phyloP scores from a whole-genome alignment of 306 rosid species.

The Citrullus mucosospermus region DNA sequence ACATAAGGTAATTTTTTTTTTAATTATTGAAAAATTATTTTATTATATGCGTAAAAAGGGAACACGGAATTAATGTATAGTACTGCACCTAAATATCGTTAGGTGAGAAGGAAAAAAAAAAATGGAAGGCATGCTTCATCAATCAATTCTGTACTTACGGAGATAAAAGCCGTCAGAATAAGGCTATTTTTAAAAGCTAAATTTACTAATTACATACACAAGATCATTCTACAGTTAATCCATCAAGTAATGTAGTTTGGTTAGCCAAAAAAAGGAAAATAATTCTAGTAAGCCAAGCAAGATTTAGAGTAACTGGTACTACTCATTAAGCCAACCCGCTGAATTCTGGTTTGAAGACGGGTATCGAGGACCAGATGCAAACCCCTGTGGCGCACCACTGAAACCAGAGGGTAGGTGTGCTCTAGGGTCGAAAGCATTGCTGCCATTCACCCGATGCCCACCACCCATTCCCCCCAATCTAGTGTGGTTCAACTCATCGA shows the following conservation, averaged over 20 bases:
- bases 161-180: not conserved
- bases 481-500: slow-evolving; percentile 40
- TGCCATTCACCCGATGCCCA: slow-evolving; percentile 16
- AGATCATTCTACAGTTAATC: not conserved
- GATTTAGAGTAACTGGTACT: not conserved
- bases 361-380: slow-evolving; percentile 26
- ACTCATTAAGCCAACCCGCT: slow-evolving; percentile 42
- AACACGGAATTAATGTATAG: too few species aligned
- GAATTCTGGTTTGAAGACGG: slow-evolving; percentile 27
- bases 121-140: too few species aligned
- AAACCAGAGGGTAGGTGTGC: slow-evolving; percentile 20
- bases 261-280: not conserved
- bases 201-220: not conserved
- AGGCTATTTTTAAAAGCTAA: not conserved
- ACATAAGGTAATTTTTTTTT: too few species aligned
- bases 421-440: slow-evolving; percentile 10
- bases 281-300: not conserved
- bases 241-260: not conserved
- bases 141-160: too few species aligned
- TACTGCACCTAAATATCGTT: too few species aligned
- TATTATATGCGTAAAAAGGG: too few species aligned
- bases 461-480: slow-evolving; percentile 22
- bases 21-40: too few species aligned
- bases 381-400: slow-evolving; percentile 20
- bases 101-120: too few species aligned